Evolutionary conservation across 2,329 filamentous ascomycete species (phyloP).

Genomic region (Tympanopsis confertula): DNA sequence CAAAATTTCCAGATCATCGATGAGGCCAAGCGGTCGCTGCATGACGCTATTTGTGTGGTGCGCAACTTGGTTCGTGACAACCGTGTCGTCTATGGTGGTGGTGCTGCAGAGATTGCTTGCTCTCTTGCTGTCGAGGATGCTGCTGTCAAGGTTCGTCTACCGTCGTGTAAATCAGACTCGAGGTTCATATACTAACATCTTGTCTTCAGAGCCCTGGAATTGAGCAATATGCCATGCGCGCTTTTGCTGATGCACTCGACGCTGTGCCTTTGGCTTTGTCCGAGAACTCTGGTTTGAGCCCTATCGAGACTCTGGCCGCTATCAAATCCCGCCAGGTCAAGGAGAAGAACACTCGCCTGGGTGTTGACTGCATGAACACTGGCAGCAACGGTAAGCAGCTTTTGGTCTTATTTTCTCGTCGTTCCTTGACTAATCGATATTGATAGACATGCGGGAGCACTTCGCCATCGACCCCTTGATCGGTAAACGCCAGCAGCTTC

Average conservation of each 20-base stretch:
- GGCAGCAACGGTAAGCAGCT: conserved; percentile 61
- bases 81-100: conserved; percentile 92
- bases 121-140: conserved; percentile 91
- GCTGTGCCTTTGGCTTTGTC: conserved; percentile 88
- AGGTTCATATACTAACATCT: background rate
- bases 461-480: conserved; percentile 98
- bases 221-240: conserved; percentile 97
- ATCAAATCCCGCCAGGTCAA: conserved; percentile 96
- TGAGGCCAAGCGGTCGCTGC: conserved; percentile 92
- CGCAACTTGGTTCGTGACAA: conserved; percentile 93
- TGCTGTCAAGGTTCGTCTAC: conserved; percentile 56
- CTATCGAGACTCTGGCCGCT: conserved; percentile 86
- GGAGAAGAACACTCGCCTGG: conserved; percentile 42
- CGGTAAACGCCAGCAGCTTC: conserved; percentile 91
- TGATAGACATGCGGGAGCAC: conserved; percentile 76
- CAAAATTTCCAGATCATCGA: conserved; percentile 76
- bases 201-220: conserved; percentile 64
- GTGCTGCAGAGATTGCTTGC: conserved; percentile 93
- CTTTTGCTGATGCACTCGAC: conserved; percentile 90
- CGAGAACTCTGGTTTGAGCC: conserved; percentile 91
- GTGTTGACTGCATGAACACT: conserved; percentile 94
- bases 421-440: background rate
- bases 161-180: background rate
- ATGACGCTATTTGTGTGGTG: conserved; percentile 94
- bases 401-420: background rate